Conservation (phyloP, 768 basidiomycete species). For the Kwoniella mangroviensis region DNA sequence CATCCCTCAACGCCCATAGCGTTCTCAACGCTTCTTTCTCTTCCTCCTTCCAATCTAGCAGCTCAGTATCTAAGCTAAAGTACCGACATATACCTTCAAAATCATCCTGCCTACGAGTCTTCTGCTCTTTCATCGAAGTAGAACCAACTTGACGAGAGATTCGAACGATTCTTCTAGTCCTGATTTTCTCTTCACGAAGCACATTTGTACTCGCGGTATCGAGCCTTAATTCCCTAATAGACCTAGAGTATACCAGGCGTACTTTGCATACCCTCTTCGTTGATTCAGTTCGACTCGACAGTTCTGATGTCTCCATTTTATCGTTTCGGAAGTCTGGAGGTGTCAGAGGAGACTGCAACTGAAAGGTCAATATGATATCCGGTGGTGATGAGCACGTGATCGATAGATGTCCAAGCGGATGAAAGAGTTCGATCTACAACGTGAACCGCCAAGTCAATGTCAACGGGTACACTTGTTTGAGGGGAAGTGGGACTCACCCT, state of each 20-base stretch:
- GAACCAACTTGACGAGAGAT: background rate
- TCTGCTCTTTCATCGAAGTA: background rate
- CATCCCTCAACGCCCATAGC: conserved; percentile 26
- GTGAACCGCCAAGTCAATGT: background rate
- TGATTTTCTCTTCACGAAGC: background rate
- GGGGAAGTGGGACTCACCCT: conserved; percentile 29
- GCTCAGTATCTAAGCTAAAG: background rate
- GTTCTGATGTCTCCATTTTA: background rate
- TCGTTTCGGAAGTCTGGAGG: background rate
- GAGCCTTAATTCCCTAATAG: background rate
- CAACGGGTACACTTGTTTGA: background rate
- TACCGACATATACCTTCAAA: background rate
- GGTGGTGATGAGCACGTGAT: conserved; percentile 48
- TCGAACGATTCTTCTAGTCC: background rate
- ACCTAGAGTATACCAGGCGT: background rate
- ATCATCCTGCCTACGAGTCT: background rate
- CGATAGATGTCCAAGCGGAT: conserved; percentile 32
- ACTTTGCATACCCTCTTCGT: background rate
- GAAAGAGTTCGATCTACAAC: conserved; percentile 40
- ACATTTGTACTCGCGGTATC: background rate
- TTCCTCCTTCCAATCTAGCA: conserved; percentile 23
- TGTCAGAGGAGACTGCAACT: background rate
- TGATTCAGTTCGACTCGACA: background rate
- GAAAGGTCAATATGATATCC: conserved; percentile 38
- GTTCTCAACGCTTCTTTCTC: conserved; percentile 33